Evolutionary conservation across 768 basidiomycete species (phyloP).

Genomic region (Amanita phalloides): DNA sequence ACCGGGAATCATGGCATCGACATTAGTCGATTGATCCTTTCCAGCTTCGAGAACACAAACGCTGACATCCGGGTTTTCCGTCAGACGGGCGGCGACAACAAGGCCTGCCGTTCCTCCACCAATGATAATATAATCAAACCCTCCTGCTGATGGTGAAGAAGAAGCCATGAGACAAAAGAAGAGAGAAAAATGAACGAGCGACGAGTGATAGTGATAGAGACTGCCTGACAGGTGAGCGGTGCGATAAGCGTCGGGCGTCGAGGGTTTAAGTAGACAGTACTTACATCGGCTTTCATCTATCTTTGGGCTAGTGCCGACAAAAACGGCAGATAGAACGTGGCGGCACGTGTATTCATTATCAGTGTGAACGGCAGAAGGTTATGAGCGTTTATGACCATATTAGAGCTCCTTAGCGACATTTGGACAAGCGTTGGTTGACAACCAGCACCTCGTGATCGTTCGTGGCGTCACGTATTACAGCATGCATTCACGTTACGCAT

Average conservation of each 20-base stretch:
- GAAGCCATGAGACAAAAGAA: neutral
- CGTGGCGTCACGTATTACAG: too few species aligned
- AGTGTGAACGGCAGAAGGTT: neutral
- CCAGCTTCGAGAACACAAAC: slow-evolving; percentile 29
- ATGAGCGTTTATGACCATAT: neutral
- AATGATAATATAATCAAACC: slow-evolving; percentile 16
- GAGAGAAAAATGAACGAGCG: neutral
- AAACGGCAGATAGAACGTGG: neutral
- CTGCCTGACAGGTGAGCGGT: neutral
- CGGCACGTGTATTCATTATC: slow-evolving; percentile 2
- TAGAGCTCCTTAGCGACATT: neutral
- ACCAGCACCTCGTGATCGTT: neutral
- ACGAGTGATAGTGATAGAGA: neutral
- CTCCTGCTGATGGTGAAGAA: neutral
- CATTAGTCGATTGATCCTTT: neutral
- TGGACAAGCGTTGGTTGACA: neutral
- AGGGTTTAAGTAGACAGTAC: neutral
- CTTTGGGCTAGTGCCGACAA: neutral
- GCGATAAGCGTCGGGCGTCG: neutral
- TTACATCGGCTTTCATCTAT: neutral
- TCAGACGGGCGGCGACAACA: slow-evolving; percentile 19
- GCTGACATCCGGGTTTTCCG: slow-evolving; percentile 20
- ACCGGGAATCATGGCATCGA: slow-evolving; percentile 4
- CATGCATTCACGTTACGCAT: too few species aligned
- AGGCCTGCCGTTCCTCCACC: slow-evolving; percentile 16